Conservation (phyloP, 2,329 filamentous ascomycete species). For the Sordariomycetes sp. region DNA sequence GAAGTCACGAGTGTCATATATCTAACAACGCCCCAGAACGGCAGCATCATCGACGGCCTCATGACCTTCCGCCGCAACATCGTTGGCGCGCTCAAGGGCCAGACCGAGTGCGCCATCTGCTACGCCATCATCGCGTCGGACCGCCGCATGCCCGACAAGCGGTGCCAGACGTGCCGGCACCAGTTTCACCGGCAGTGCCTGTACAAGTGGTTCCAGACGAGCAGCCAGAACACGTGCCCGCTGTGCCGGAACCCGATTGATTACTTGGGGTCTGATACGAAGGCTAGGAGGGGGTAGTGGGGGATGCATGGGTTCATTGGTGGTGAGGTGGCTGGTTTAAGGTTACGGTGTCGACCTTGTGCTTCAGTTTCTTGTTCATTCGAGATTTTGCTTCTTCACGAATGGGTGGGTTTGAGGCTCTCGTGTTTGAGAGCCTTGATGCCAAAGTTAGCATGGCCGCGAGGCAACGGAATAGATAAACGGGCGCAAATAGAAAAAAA, state of each 20-base stretch:
- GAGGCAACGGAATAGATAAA: background rate
- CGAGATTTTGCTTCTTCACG: background rate
- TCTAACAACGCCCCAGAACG: slow-evolving; percentile 37
- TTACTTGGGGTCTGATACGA: slow-evolving; percentile 30
- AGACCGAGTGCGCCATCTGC: slow-evolving; percentile 92
- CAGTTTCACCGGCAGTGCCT: slow-evolving; percentile 81
- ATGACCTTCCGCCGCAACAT: slow-evolving; percentile 80
- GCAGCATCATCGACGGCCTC: slow-evolving; percentile 76
- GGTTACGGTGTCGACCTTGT: background rate
- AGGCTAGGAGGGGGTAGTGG: slow-evolving; percentile 3
- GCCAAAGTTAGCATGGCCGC: background rate
- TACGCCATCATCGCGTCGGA: slow-evolving; percentile 88
- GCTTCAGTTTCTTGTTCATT: background rate
- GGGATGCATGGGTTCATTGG: background rate
- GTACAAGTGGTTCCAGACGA: slow-evolving; percentile 95
- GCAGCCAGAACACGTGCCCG: slow-evolving; percentile 83
- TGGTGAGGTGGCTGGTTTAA: background rate
- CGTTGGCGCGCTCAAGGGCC: slow-evolving; percentile 75
- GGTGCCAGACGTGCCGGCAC: slow-evolving; percentile 86
- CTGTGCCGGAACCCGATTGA: slow-evolving; percentile 83
- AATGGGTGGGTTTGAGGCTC: background rate
- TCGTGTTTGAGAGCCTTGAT: background rate
- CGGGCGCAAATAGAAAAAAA: background rate
- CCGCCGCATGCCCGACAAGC: slow-evolving; percentile 82
- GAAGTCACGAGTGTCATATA: too few relatives aligned